A percentile compares a stretch with the other conserved stretches of the same genome.
phyloP scores from a whole-genome alignment of 345 rosid species.

The Eucalyptus dawsonii region DNA sequence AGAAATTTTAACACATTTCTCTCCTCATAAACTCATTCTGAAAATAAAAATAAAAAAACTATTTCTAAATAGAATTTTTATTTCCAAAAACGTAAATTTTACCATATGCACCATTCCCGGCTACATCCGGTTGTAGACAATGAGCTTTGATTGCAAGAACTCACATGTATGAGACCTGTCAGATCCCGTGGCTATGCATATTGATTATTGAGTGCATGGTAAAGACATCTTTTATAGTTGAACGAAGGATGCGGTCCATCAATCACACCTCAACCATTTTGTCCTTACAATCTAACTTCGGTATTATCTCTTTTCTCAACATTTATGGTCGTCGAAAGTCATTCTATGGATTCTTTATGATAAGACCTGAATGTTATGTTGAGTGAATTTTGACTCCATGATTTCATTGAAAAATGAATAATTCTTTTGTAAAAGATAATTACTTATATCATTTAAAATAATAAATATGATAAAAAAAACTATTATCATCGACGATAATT shows the following conservation, averaged over 20 bases:
- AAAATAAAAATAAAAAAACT: no score
- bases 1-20: fast-evolving
- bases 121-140: fast-evolving
- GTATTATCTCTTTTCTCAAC: not conserved
- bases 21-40: fast-evolving
- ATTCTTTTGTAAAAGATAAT: not conserved
- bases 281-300: not conserved
- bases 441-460: not conserved
- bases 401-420: fast-evolving
- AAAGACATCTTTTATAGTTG: fast-evolving
- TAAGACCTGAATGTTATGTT: fast-evolving
- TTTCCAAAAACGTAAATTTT: fast-evolving
- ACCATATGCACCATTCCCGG: fast-evolving
- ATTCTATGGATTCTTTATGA: not conserved
- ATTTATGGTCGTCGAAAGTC: fast-evolving
- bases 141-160: no score
- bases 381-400: not conserved
- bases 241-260: fast-evolving
- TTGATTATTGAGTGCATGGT: not conserved
- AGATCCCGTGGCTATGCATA: fast-evolving
- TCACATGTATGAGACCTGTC: fast-evolving
- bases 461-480: not conserved
- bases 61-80: no score
- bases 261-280: not conserved
- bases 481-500: fast-evolving